Evolutionary conservation across 2,329 filamentous ascomycete species (phyloP), one percentile per base, ranked within the genome.

Genomic region (Rhinocladiella similis): DNA sequence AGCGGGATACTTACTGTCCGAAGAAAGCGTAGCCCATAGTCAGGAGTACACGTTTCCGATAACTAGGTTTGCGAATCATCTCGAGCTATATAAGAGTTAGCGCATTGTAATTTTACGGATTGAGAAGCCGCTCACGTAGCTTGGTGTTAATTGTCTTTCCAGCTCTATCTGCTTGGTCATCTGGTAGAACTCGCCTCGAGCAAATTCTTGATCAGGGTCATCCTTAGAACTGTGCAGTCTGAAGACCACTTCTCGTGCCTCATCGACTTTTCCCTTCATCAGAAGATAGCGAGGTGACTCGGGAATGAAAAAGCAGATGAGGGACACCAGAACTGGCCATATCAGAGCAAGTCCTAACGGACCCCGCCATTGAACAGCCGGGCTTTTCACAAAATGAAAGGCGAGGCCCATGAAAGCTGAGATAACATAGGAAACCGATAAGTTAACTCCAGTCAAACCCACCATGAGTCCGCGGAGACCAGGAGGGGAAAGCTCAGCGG

Each of bases 291-390:
- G 70, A 6, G 62, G 59, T 16, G 45, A 63, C 41, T 66, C 65
- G 5, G 75, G 75, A n/a, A 73, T 76, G 53, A 70, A 73, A 0
- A 88, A 89, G 4, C 78, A 67, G 58, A 66, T 70, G 9, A 65
- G 65, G 42, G 66, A 70, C 7, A 70, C 70, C n/a, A 67, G 63
- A 0, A 77, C 66, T 3, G 78, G 67, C 12, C 75, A 63, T 6
- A 77, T 45, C 0, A 59, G 50, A 5, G 51, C 47, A 22, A 56
- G 48, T 35, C 54, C 54, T n/a, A 51, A 47, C 5, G 56, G 50
- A 5, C 39, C 57, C 14, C 51, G 61, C 68, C 68, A 70, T 56
- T 68, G 61, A 6, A 35, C 49, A 3, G n/a, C 18, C 6, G 10
- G 6, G 18, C 42, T 51, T 19, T 45, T 16, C 38, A 43, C 7